Conservation (phyloP, 768 basidiomycete genomes). For the Cubamyces sp. region DNA sequence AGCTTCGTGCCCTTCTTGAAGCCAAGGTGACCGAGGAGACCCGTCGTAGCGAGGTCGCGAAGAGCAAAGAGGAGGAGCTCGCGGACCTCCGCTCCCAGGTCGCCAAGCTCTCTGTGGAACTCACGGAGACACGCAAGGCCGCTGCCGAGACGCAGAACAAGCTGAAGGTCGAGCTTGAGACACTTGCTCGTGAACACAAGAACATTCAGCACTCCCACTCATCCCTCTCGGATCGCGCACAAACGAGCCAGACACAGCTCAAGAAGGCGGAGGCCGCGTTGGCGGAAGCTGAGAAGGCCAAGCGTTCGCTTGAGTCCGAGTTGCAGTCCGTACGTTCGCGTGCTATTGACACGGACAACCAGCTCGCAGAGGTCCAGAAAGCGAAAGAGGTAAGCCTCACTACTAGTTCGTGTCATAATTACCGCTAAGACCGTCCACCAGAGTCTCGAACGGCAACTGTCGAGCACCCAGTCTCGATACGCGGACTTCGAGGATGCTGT, state of each 20-base stretch:
- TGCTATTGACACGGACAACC: conserved; percentile 67
- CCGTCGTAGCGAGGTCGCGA: conserved; percentile 80
- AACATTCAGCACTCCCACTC: conserved; percentile 62
- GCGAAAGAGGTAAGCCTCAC: conserved; percentile 70
- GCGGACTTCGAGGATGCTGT: conserved; percentile 89
- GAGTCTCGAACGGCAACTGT: conserved; percentile 80
- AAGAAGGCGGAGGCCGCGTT: conserved; percentile 52
- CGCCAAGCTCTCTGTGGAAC: conserved; percentile 62
- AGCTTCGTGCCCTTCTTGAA: conserved; percentile 79
- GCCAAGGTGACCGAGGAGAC: conserved; percentile 88
- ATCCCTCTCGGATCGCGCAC: conserved; percentile 67
- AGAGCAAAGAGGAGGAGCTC: conserved; percentile 87
- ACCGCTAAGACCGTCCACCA: conserved; percentile 36
- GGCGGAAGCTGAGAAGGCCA: conserved; percentile 68
- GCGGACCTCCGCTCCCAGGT: conserved; percentile 68
- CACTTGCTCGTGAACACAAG: conserved; percentile 58
- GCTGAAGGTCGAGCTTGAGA: conserved; percentile 77
- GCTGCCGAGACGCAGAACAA: conserved; percentile 71
- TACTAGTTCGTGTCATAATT: not conserved
- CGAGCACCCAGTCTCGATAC: conserved; percentile 70
- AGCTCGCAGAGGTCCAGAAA: conserved; percentile 61
- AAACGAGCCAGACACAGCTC: conserved; percentile 52
- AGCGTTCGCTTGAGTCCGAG: conserved; percentile 71
- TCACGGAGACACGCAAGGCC: conserved; percentile 63
- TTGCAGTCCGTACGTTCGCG: conserved; percentile 68